These are phyloP conservation scores for Panus rudis DNA, from an alignment of 768 basidiomycete species.

Conservation along the genomic window DNA sequence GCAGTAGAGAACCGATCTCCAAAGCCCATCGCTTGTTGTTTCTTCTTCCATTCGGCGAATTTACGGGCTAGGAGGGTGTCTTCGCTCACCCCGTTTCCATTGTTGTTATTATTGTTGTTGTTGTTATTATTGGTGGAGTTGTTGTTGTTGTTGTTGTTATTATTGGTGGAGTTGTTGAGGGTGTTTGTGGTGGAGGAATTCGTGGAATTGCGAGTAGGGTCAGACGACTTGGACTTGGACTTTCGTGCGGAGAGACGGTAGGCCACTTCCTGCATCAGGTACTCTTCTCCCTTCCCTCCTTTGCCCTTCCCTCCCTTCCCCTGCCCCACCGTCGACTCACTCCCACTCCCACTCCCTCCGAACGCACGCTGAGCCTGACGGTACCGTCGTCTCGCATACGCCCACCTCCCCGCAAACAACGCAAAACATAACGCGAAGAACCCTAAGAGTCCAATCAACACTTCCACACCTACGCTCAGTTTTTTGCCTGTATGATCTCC, in stretches of 20 bases:
- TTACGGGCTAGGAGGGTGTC: no score
- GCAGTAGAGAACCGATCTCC: no score
- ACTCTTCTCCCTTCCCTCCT: constrained; percentile 11
- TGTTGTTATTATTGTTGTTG: no score
- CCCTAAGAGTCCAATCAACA: constrained; percentile 50
- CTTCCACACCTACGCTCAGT: constrained; percentile 53
- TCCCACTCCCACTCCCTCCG: constrained; percentile 10
- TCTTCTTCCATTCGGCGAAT: no score
- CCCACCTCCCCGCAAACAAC: constrained; percentile 51
- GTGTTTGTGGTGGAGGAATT: no score
- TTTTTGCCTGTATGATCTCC: constrained; percentile 26
- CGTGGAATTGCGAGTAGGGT: neutral
- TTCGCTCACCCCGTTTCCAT: no score
- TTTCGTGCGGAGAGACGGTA: constrained; percentile 33
- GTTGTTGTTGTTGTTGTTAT: no score
- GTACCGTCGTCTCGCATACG: constrained; percentile 35
- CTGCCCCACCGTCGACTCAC: constrained; percentile 6
- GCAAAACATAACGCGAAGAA: constrained; percentile 50
- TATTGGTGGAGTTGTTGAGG: no score
- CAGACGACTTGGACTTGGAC: constrained; percentile 16
- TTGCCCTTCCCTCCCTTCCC: constrained; percentile 6
- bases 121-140: no score
- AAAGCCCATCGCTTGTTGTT: no score
- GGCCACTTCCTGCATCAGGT: constrained; percentile 16
- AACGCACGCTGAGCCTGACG: no score